A percentile compares a stretch with the other conserved stretches of the same genome.
Evolutionary conservation across 805 yeast genomes (phyloP).

Genomic region (Candida easanensis): DNA sequence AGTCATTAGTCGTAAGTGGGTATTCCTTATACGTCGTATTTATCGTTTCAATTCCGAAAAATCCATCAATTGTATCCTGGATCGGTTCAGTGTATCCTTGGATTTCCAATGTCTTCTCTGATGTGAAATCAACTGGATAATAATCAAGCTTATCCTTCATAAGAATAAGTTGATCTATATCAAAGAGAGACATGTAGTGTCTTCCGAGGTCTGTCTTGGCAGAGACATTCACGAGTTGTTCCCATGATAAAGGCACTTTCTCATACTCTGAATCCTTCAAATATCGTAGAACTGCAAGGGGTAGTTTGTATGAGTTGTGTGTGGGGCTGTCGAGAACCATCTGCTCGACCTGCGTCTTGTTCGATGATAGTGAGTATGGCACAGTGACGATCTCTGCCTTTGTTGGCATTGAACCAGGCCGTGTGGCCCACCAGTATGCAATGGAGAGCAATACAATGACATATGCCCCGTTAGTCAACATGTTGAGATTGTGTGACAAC

Average conservation of each 20-base stretch:
- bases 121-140: conserved; percentile 4
- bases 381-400: conserved; percentile 8
- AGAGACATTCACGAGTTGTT: conserved; percentile 12
- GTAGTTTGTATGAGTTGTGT: conserved; percentile 12
- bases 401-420: neutral
- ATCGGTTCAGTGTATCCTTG: conserved; percentile 1
- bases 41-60: neutral
- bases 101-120: neutral
- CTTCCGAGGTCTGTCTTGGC: conserved; percentile 22
- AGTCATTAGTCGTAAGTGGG: conserved; percentile 15
- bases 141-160: conserved; percentile 16
- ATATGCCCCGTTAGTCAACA: too few species aligned
- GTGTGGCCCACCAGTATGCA: neutral
- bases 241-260: conserved; percentile 19
- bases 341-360: conserved; percentile 3
- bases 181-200: conserved; percentile 8
- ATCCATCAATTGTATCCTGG: neutral
- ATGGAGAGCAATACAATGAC: neutral
- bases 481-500: too few species aligned
- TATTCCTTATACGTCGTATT: conserved; percentile 4
- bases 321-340: neutral
- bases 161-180: conserved; percentile 13
- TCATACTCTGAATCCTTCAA: neutral
- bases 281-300: conserved; percentile 6
- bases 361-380: conserved; percentile 3